phyloP scores from a whole-genome alignment of 805 yeast genomes.

The Wilhelminamyces savonicus region DNA sequence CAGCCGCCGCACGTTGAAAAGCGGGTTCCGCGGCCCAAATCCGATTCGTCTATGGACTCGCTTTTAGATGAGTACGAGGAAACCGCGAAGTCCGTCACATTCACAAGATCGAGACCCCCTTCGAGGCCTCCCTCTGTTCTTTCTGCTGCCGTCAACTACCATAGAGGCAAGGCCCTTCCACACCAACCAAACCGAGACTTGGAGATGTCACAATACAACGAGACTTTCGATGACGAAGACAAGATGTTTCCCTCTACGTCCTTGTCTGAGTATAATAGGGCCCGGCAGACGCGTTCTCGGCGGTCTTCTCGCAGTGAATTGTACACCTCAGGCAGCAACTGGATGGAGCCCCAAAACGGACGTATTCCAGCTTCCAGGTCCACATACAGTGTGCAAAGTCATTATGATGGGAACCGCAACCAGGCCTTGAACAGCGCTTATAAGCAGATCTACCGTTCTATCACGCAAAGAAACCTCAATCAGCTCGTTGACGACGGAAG shows the following conservation, averaged over 20 bases:
- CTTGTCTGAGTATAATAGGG: slow-evolving; percentile 27
- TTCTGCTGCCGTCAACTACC: slow-evolving; percentile 7
- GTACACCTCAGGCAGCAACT: slow-evolving; percentile 38
- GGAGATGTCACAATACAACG: slow-evolving; percentile 1
- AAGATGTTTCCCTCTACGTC: slow-evolving; percentile 34
- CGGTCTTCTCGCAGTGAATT: slow-evolving; percentile 35
- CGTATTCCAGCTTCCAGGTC: slow-evolving; percentile 16
- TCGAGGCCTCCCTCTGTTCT: slow-evolving; percentile 21
- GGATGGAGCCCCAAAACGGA: slow-evolving; percentile 43
- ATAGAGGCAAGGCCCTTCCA: slow-evolving; percentile 4
- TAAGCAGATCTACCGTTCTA: slow-evolving; percentile 28
- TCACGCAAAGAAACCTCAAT: slow-evolving; percentile 27
- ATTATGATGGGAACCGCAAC: slow-evolving; percentile 2
- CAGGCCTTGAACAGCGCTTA: slow-evolving; percentile 24
- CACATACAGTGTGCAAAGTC: slow-evolving; percentile 15
- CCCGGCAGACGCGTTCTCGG: slow-evolving; percentile 22
- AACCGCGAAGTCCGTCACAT: slow-evolving; percentile 19
- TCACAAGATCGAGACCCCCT: slow-evolving; percentile 17
- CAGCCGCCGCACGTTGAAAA: too few relatives aligned
- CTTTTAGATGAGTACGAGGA: slow-evolving; percentile 40
- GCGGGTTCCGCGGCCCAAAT: too few relatives aligned
- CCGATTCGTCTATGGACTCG: slow-evolving; percentile 27
- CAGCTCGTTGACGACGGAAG: slow-evolving; percentile 10
- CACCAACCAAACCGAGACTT: slow-evolving; percentile 4
- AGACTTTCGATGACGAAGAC: slow-evolving; percentile 5